phyloP scores from a whole-genome alignment of 495 filamentous ascomycete genomes.

The Bacidia gigantensis region DNA sequence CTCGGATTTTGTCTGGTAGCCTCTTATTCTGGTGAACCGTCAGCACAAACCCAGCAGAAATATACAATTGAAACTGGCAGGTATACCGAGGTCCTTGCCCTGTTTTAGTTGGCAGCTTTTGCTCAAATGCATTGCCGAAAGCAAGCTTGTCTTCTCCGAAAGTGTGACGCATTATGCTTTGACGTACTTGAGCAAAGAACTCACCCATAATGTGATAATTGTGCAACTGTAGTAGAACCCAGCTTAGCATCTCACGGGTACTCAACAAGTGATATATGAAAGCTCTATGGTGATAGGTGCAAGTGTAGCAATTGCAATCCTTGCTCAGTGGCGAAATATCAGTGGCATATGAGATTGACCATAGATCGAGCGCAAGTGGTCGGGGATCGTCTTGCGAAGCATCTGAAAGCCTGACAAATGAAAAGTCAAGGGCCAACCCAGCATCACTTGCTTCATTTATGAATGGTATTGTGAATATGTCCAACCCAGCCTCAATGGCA shows the following conservation, averaged over 20 bases:
- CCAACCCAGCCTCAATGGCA: conserved; percentile 60
- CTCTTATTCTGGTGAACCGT: conserved; percentile 44
- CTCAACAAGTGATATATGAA: conserved; percentile 75
- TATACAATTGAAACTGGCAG: neutral
- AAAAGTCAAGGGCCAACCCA: conserved; percentile 72
- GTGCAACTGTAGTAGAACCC: conserved; percentile 84
- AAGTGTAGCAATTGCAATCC: conserved; percentile 70
- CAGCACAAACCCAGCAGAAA: neutral
- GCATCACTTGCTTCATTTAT: conserved; percentile 61
- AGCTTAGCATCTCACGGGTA: conserved; percentile 91
- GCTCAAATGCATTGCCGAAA: conserved; percentile 52
- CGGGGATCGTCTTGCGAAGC: conserved; percentile 6
- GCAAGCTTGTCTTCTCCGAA: conserved; percentile 44
- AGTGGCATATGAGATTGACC: conserved; percentile 40
- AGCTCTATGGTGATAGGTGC: conserved; percentile 69
- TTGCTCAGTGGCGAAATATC: conserved; percentile 43
- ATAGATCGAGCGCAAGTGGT: conserved; percentile 66
- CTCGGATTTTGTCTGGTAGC: conserved; percentile 67
- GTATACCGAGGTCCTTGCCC: conserved; percentile 63
- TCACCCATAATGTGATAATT: conserved; percentile 57
- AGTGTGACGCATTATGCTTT: conserved; percentile 40
- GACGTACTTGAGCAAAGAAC: conserved; percentile 62
- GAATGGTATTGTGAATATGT: conserved; percentile 67
- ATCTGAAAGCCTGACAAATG: conserved; percentile 43
- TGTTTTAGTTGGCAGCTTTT: conserved; percentile 53